Base-by-base conservation (phyloP, 176 grass and related monocot genomes). In the Ensete glaucum region DNA sequence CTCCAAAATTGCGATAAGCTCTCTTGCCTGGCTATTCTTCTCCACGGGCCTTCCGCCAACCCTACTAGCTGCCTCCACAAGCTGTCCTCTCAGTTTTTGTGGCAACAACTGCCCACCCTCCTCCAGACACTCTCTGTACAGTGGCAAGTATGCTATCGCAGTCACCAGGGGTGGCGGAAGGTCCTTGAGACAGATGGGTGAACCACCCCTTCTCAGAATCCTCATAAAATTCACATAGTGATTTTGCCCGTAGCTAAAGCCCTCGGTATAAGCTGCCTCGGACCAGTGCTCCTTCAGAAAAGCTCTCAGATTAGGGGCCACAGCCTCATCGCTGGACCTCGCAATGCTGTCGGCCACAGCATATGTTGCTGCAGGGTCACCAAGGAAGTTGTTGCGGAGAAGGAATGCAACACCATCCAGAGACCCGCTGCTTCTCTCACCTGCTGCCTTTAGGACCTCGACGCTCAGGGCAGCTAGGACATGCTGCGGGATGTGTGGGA, bases 391-490 rank as follows among this genome's bases (percentile, higher is more conserved):
- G 0, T 81, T 88, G 17, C 83, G 83, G 55, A 96, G 87, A 87
- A 96, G 90, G 83, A 92, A 96, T 20, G 86, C 85, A 2, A 96
- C 93, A 78, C 89, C 93, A 67, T 84, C 81, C 25, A 96, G 83
- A 14, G 93, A 90, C 69, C 85, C 86, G 2, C 83, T 82, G 63
- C 85, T 92, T 77, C 89, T 90, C 85, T 96, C 93, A 58, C 89
- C 93, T 82, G 93, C 93, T 74, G 91, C 95, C 80, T 99, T 99
- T 52, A 99, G 71, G 75, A 99, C 88, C 77, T 99, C 95, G 0
- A 91, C 52, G 65, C 95, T 91, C 53, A 99, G 88, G 9, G 95
- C 76, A 8, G 86, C 84, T 73, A 99, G 90, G 78, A 99, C 91
- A 50, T 91, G 85, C 20, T 83, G 84, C 0, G 95, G 95, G 11